phyloP scores from a whole-genome alignment of 345 rosid genomes.

The Citrus medica region DNA sequence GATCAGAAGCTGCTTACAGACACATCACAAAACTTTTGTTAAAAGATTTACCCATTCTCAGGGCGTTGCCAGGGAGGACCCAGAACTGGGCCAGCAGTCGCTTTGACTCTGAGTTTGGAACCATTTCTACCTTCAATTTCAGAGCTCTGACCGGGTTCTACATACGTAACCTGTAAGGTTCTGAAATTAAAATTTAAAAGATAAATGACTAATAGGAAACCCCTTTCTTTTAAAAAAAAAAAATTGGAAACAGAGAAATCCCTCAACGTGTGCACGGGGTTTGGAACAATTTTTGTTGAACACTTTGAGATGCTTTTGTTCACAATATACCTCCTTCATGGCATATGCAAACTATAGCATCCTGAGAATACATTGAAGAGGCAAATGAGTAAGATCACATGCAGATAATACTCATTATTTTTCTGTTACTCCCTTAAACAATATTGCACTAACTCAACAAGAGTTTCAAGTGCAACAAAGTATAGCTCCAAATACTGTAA shows the following conservation, averaged over 20 bases:
- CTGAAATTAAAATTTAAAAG: slow-evolving; percentile 22
- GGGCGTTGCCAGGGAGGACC: slow-evolving; percentile 99
- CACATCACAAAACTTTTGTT: slow-evolving; percentile 3
- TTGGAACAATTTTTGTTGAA: not conserved
- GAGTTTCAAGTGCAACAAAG: not conserved
- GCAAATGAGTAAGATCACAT: not conserved
- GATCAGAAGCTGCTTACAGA: not conserved
- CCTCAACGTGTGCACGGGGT: not conserved
- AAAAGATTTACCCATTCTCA: slow-evolving; percentile 67
- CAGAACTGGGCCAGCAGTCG: slow-evolving; percentile 83
- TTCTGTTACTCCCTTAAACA: not conserved
- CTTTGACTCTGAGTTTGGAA: slow-evolving; percentile 54
- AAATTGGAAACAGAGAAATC: not conserved
- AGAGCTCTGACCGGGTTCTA: slow-evolving; percentile 71
- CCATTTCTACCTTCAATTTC: slow-evolving; percentile 49
- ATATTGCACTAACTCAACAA: not conserved
- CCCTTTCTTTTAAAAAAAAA: no score
- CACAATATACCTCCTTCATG: not conserved
- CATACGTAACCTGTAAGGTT: slow-evolving; percentile 61
- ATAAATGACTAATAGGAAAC: not conserved
- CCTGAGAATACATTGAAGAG: not conserved
- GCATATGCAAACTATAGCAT: not conserved
- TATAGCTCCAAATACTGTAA: not conserved
- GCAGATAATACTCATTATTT: not conserved
- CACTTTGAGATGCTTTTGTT: not conserved